phyloP scores from a whole-genome alignment of 352 stramenopile genomes.

The Globisporangium sylvaticum region DNA sequence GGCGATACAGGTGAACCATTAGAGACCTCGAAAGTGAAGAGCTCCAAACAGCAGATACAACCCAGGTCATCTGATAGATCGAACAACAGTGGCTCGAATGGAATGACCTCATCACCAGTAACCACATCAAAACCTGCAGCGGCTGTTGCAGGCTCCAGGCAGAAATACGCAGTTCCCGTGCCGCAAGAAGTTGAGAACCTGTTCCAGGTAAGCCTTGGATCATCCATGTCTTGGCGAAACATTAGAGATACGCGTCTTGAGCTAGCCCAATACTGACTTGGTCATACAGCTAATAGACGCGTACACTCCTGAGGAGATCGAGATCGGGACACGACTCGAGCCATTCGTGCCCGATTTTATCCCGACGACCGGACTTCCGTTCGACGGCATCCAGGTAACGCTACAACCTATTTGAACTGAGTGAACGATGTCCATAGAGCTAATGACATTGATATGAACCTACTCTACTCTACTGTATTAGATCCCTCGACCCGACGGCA shows the following conservation, averaged over 20 bases:
- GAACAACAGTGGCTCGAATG: not conserved
- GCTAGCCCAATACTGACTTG: not conserved
- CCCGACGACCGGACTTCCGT: constrained; percentile 63
- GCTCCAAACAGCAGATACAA: not conserved
- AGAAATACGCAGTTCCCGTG: constrained; percentile 34
- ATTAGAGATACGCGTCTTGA: not conserved
- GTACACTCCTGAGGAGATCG: constrained; percentile 87
- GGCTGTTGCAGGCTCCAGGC: not conserved
- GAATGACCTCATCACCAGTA: not conserved
- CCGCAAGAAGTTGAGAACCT: constrained; percentile 53
- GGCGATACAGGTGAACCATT: not conserved
- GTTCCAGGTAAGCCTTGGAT: constrained; percentile 36
- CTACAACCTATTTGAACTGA: not conserved
- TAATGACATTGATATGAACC: too few relatives aligned
- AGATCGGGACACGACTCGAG: constrained; percentile 89
- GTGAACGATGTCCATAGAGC: not conserved
- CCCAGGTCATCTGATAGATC: not conserved
- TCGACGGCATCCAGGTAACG: constrained; percentile 64
- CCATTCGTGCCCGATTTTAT: constrained; percentile 93
- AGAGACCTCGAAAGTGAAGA: not conserved
- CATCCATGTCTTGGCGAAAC: not conserved
- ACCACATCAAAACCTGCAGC: not conserved
- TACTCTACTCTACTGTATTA: too few relatives aligned
- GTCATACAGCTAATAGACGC: constrained; percentile 55
- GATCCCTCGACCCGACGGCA: constrained; percentile 86